phyloP scores from a whole-genome alignment of 768 basidiomycete species.

The Trametes gibbosa region DNA sequence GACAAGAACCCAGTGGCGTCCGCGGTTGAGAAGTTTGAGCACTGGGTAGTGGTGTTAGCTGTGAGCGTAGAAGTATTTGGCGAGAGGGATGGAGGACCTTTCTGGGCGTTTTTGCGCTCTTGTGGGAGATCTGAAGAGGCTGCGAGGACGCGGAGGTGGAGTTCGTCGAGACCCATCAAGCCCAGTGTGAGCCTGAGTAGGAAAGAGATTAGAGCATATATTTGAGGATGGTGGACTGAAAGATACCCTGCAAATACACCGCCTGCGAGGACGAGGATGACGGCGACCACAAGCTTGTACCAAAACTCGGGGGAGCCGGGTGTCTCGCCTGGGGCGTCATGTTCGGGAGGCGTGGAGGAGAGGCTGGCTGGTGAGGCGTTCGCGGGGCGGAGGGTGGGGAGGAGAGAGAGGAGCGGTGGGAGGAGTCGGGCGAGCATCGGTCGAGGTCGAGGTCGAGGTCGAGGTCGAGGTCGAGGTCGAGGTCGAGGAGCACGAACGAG shows the following conservation, averaged over 20 bases:
- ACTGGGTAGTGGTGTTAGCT: conserved; percentile 30
- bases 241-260: conserved; percentile 89
- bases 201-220: not conserved
- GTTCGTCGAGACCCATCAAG: conserved; percentile 90
- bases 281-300: conserved; percentile 67
- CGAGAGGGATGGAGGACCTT: conserved; percentile 41
- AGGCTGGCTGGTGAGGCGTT: conserved; percentile 7
- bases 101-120: conserved; percentile 69
- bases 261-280: conserved; percentile 71
- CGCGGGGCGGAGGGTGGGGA: not conserved
- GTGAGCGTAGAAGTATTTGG: not conserved
- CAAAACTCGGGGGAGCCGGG: conserved; percentile 67
- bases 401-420: not conserved
- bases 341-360: conserved; percentile 16
- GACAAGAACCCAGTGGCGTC: conserved; percentile 84
- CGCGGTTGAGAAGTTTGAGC: conserved; percentile 44
- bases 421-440: no score
- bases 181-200: conserved; percentile 85
- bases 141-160: conserved; percentile 84
- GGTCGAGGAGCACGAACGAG: not conserved
- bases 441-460: no score
- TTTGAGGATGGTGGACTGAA: not conserved
- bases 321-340: conserved; percentile 23
- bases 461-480: no score
- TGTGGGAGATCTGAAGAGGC: conserved; percentile 71